Percentiles rank a stretch among this genome's conserved stretches.
phyloP scores from a whole-genome alignment of 2,329 filamentous ascomycete species.

The Coleophoma crateriformis region DNA sequence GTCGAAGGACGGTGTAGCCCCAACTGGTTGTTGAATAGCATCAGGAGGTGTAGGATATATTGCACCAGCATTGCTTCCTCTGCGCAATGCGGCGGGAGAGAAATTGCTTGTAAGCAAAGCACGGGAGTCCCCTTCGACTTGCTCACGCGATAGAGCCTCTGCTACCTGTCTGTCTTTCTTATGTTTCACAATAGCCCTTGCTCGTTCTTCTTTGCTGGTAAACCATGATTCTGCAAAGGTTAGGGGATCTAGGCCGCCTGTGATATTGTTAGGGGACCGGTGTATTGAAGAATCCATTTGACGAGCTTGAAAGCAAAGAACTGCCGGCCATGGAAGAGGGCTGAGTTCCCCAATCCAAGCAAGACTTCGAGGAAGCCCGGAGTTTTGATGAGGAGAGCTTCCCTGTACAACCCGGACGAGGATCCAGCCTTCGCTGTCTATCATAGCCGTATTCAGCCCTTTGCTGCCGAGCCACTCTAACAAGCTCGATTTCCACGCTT shows the following conservation, averaged over 20 bases:
- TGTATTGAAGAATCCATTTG: slow-evolving; percentile 7
- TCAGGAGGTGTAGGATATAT: slow-evolving; percentile 72
- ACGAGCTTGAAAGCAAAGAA: slow-evolving; percentile 24
- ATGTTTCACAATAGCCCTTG: slow-evolving; percentile 40
- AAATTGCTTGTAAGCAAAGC: slow-evolving; percentile 40
- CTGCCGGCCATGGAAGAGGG: slow-evolving; percentile 26
- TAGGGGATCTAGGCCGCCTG: slow-evolving; percentile 25
- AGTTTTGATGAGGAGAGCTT: slow-evolving; percentile 15
- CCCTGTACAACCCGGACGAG: slow-evolving; percentile 22
- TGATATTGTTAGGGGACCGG: neutral
- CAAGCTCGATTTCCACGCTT: slow-evolving; percentile 23
- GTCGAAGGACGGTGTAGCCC: slow-evolving; percentile 51
- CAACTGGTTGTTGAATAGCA: slow-evolving; percentile 48
- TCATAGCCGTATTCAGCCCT: slow-evolving; percentile 17
- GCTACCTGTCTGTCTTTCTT: slow-evolving; percentile 43
- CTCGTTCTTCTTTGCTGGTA: slow-evolving; percentile 26
- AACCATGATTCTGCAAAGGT: slow-evolving; percentile 31
- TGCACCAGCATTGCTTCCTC: slow-evolving; percentile 43
- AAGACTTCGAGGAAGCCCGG: neutral
- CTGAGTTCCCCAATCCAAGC: slow-evolving; percentile 17
- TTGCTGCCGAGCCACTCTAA: slow-evolving; percentile 26
- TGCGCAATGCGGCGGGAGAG: slow-evolving; percentile 45
- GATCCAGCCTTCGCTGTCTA: slow-evolving; percentile 26
- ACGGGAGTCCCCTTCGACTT: slow-evolving; percentile 35
- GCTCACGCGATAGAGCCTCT: slow-evolving; percentile 32